phyloP scores from a whole-genome alignment of 73 alveolate species.

The Loxodes magnus region DNA sequence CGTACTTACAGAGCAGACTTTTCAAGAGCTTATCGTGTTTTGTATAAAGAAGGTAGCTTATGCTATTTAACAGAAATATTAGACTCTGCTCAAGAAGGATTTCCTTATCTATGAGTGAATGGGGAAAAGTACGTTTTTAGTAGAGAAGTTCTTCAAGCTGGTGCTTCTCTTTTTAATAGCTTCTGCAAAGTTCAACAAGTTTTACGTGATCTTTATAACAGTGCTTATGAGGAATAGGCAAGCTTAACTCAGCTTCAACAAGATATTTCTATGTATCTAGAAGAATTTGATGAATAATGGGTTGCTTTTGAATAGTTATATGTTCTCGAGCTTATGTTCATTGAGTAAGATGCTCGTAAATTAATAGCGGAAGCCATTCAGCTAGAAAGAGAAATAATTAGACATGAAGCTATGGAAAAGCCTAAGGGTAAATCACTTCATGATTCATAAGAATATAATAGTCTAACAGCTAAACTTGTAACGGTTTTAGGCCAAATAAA shows the following conservation, averaged over 20 bases:
- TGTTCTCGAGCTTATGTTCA: conserved; percentile 86
- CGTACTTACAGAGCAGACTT: conserved; percentile 82
- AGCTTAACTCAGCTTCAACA: conserved; percentile 28
- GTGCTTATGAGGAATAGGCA: conserved; percentile 35
- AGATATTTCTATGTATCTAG: conserved; percentile 25
- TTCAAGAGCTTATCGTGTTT: conserved; percentile 79
- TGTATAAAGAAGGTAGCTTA: conserved; percentile 75
- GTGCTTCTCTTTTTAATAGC: conserved; percentile 62
- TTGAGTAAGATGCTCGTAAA: conserved; percentile 88
- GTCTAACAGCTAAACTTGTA: conserved; percentile 55
- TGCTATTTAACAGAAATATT: conserved; percentile 91
- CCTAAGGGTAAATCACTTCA: conserved; percentile 62
- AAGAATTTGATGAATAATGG: conserved; percentile 34
- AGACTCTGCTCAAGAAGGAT: conserved; percentile 95
- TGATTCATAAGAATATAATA: conserved; percentile 14
- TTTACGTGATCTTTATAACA: conserved; percentile 48
- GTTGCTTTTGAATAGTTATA: conserved; percentile 43
- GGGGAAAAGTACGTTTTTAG: conserved; percentile 90
- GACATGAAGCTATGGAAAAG: conserved; percentile 72
- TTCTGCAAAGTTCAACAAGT: conserved; percentile 62
- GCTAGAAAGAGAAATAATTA: conserved; percentile 74
- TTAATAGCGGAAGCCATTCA: conserved; percentile 80
- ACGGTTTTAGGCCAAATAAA: conserved; percentile 72
- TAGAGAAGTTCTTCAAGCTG: conserved; percentile 81
- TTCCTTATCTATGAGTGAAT: conserved; percentile 86